Conservation (phyloP, 1,284 basidiomycete species). For the Paramarasmius palmivorus region DNA sequence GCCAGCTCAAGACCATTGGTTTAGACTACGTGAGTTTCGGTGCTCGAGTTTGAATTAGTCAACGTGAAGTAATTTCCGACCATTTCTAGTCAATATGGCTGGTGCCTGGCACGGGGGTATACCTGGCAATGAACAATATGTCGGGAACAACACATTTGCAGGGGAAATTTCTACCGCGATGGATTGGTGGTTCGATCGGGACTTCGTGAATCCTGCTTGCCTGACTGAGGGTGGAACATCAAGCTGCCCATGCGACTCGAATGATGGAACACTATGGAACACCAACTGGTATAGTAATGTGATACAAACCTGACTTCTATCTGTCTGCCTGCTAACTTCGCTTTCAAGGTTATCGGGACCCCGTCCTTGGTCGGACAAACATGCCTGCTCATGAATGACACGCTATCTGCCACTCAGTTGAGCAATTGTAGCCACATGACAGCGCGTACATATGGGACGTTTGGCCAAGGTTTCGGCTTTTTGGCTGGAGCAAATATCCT, state of each 20-base stretch:
- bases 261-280: slow-evolving; percentile 57
- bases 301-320: slow-evolving; percentile 6
- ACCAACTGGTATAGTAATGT: slow-evolving; percentile 73
- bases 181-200: slow-evolving; percentile 65
- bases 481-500: slow-evolving; percentile 65
- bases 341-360: slow-evolving; percentile 53
- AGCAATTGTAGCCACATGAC: slow-evolving; percentile 52
- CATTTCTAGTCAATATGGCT: slow-evolving; percentile 45
- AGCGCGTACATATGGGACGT: slow-evolving; percentile 50
- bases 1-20: slow-evolving; percentile 67
- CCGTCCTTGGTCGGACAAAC: slow-evolving; percentile 55
- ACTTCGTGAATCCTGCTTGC: slow-evolving; percentile 54
- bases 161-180: slow-evolving; percentile 49
- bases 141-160: slow-evolving; percentile 37
- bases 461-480: slow-evolving; percentile 44
- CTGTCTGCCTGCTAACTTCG: background rate
- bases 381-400: slow-evolving; percentile 54
- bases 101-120: slow-evolving; percentile 58
- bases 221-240: slow-evolving; percentile 50
- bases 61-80: background rate
- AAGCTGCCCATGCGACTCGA: slow-evolving; percentile 54
- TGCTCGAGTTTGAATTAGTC: background rate
- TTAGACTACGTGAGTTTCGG: slow-evolving; percentile 49
- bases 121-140: slow-evolving; percentile 37
- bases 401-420: slow-evolving; percentile 41